Percentiles rank a stretch among this genome's conserved stretches.
Conservation (phyloP, 805 yeast species). For the Ogataea zsoltii region DNA sequence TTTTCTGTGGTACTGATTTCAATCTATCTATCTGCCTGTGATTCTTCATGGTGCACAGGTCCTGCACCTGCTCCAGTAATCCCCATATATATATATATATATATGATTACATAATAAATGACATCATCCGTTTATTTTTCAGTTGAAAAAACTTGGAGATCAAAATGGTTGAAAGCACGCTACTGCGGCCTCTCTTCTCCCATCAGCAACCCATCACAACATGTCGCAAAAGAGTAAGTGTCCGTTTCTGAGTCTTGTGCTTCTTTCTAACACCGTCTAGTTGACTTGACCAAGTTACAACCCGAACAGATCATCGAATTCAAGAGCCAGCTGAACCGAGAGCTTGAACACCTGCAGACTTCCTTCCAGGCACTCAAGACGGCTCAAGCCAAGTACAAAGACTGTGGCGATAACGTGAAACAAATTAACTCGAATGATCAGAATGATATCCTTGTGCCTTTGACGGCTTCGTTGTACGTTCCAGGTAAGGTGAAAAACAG, state of each 20-base stretch:
- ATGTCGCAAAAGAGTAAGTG: conserved; percentile 21
- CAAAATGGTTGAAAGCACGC: too few species aligned
- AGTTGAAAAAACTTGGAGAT: too few species aligned
- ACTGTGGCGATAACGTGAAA: conserved; percentile 73
- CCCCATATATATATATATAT: too few species aligned
- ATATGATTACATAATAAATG: too few species aligned
- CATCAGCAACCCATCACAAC: background rate
- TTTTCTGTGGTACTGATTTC: too few species aligned
- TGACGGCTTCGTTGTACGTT: conserved; percentile 84
- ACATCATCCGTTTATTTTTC: too few species aligned
- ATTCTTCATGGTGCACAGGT: too few species aligned
- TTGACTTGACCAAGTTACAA: conserved; percentile 69
- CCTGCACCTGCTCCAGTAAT: too few species aligned
- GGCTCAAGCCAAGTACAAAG: conserved; percentile 80
- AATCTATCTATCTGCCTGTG: too few species aligned
- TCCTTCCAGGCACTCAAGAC: conserved; percentile 81
- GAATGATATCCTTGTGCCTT: conserved; percentile 72
- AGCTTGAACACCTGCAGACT: conserved; percentile 79
- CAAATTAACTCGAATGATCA: conserved; percentile 43
- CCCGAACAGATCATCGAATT: conserved; percentile 85
- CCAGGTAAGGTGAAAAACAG: conserved; percentile 75
- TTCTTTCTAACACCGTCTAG: conserved; percentile 15
- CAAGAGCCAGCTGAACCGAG: conserved; percentile 80
- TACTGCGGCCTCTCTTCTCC: too few species aligned
- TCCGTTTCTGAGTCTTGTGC: too few species aligned